phyloP scores from a whole-genome alignment of 2,329 filamentous ascomycete genomes.

The Teratosphaeria viscida region DNA sequence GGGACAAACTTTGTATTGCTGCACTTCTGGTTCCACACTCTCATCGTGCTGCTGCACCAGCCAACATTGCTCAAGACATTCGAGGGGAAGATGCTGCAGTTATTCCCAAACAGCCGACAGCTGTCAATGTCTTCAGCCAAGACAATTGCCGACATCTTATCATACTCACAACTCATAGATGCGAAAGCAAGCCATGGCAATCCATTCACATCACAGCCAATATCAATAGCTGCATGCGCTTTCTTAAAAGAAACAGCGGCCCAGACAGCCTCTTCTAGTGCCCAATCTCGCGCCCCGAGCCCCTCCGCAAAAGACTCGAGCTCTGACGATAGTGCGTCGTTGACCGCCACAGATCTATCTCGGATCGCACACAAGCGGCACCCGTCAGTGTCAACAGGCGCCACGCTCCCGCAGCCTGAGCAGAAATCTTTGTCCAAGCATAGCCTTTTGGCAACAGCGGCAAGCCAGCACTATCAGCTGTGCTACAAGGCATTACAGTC shows the following conservation, averaged over 20 bases:
- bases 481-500: conserved; percentile 77
- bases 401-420: conserved; percentile 4
- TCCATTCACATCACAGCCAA: conserved; percentile 77
- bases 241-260: conserved; percentile 75
- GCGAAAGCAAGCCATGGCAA: conserved; percentile 79
- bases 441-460: conserved; percentile 65
- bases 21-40: conserved; percentile 80
- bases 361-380: conserved; percentile 14
- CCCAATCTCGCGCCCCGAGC: conserved; percentile 40
- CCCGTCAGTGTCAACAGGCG: background rate
- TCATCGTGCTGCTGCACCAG: conserved; percentile 77
- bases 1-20: conserved; percentile 79
- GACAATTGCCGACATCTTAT: conserved; percentile 79
- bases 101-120: conserved; percentile 72
- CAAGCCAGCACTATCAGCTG: conserved; percentile 76
- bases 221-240: conserved; percentile 82
- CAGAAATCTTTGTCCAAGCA: conserved; percentile 49
- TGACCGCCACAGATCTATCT: conserved; percentile 37
- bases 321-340: background rate
- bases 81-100: conserved; percentile 55
- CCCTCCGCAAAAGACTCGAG: conserved; percentile 24
- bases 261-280: conserved; percentile 39
- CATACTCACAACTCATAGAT: conserved; percentile 77
- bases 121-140: conserved; percentile 80
- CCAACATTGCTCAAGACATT: conserved; percentile 74